Evolutionary conservation across 306 rosid species (phyloP).

Genomic region (Ammopiptanthus mongolicus): DNA sequence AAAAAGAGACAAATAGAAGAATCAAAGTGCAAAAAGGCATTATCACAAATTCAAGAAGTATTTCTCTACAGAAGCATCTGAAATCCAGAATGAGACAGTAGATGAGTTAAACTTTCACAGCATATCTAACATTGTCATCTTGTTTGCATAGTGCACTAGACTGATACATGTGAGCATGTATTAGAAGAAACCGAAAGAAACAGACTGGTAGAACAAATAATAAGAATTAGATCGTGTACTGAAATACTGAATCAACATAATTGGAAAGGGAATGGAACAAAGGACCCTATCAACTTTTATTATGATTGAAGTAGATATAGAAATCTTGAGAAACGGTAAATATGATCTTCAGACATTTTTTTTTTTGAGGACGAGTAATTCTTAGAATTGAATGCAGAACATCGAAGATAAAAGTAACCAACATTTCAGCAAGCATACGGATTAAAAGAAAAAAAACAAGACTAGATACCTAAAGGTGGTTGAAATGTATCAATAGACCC

Average conservation of each 20-base stretch:
- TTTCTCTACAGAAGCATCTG: background rate
- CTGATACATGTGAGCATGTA: background rate
- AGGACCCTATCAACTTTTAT: background rate
- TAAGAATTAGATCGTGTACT: background rate
- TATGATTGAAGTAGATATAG: background rate
- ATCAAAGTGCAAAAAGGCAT: background rate
- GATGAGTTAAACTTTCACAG: background rate
- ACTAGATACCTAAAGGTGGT: background rate
- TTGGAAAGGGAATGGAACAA: background rate
- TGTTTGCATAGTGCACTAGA: background rate
- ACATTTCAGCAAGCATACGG: background rate
- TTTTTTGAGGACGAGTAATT: background rate
- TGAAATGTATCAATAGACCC: background rate
- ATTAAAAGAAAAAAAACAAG: background rate
- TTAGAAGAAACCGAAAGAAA: conserved; percentile 3
- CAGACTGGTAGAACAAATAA: background rate
- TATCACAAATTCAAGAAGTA: conserved; percentile 1
- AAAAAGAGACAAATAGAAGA: background rate
- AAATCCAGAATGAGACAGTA: conserved; percentile 3
- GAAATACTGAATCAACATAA: background rate
- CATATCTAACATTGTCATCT: background rate
- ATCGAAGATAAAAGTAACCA: background rate
- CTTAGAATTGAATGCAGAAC: background rate
- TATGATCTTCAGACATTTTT: background rate
- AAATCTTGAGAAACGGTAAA: background rate